Conservation (phyloP, 805 yeast genomes). For the Candida nemodendra region DNA sequence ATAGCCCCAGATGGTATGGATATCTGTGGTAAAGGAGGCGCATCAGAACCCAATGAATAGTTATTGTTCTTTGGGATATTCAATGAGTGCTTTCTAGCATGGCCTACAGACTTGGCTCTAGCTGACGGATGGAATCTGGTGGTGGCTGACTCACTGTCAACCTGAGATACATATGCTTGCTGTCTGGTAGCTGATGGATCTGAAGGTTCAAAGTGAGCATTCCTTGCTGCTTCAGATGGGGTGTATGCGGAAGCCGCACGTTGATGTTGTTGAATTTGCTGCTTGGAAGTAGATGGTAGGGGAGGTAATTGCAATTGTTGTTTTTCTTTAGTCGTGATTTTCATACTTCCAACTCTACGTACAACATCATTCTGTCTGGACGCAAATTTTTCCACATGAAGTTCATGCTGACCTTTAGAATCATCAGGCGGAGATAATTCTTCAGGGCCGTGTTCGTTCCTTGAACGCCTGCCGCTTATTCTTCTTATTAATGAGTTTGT, state of each 20-base stretch:
- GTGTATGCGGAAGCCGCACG: conserved; percentile 40
- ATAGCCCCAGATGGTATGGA: conserved; percentile 31
- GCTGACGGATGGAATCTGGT: conserved; percentile 71
- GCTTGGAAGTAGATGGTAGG: conserved; percentile 27
- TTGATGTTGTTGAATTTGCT: conserved; percentile 32
- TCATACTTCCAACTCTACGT: conserved; percentile 62
- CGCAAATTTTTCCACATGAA: conserved; percentile 16
- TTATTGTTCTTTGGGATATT: conserved; percentile 29
- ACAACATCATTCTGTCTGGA: conserved; percentile 31
- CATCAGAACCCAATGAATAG: conserved; percentile 24
- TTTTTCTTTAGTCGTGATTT: conserved; percentile 57
- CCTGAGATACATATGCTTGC: conserved; percentile 2
- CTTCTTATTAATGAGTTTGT: conserved; percentile 32
- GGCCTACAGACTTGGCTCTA: conserved; percentile 86
- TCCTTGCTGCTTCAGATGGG: conserved; percentile 34
- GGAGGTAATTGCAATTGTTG: conserved; percentile 35
- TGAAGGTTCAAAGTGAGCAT: conserved; percentile 5
- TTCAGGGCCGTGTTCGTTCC: conserved; percentile 16
- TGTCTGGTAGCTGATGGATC: conserved; percentile 12
- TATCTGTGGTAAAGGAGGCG: conserved; percentile 45
- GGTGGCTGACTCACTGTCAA: conserved; percentile 31
- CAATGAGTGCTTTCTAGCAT: conserved; percentile 62
- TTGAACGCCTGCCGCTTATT: conserved; percentile 31
- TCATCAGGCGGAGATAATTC: conserved; percentile 19
- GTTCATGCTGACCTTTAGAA: conserved; percentile 7